phyloP scores from a whole-genome alignment of 2,329 filamentous ascomycete species.

The Aspergillus latus region DNA sequence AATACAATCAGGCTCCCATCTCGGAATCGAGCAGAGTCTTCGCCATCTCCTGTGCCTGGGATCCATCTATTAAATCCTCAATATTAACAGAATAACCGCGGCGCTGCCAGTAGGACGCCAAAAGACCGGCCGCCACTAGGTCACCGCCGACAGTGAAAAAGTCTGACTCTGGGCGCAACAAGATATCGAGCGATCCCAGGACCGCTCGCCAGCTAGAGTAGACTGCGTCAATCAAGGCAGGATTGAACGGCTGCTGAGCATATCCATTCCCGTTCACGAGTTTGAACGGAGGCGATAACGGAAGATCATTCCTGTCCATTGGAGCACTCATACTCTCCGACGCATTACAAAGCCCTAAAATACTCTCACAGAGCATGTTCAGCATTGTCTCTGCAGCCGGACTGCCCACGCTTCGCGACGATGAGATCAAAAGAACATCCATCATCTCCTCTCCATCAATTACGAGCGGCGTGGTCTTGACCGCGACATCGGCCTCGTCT shows the following conservation, averaged over 20 bases:
- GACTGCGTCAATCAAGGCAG: not conserved
- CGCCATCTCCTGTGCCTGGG: not conserved
- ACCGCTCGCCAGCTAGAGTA: not conserved
- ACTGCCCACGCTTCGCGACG: not conserved
- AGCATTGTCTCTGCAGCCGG: not conserved
- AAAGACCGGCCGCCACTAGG: not conserved
- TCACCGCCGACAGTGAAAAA: not conserved
- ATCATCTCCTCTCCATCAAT: not conserved
- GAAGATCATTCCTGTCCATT: not conserved
- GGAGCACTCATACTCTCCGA: not conserved
- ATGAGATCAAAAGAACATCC: not conserved
- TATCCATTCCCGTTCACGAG: not conserved
- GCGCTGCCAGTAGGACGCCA: not conserved
- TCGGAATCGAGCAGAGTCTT: no score
- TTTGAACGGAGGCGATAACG: not conserved
- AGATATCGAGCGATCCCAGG: not conserved
- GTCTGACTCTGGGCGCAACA: not conserved
- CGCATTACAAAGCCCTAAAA: not conserved
- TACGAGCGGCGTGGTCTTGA: not conserved
- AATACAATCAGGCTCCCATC: no score
- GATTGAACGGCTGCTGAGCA: not conserved
- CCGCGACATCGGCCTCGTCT: not conserved
- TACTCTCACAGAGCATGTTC: not conserved
- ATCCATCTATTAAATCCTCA: not conserved
- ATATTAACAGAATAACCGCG: not conserved